Percentiles rank a stretch among this genome's conserved stretches.
Conservation (phyloP, 441 rosid species). For the Lagerstroemia fauriei region DNA sequence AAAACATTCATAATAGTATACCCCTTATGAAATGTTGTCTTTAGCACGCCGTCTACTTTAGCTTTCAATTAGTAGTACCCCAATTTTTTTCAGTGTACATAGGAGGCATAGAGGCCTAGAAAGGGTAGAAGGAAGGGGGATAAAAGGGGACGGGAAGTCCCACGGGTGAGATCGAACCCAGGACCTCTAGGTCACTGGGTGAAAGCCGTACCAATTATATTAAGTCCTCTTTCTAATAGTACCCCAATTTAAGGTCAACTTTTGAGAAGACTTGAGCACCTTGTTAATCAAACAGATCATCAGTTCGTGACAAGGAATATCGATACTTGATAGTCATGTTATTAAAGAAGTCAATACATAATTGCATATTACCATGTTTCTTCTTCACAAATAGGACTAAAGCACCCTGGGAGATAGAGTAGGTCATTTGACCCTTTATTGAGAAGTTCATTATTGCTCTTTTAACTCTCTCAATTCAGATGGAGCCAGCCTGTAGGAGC, state of each 20-base stretch:
- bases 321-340: neutral
- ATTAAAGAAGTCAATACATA: neutral
- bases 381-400: neutral
- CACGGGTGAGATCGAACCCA: too few species aligned
- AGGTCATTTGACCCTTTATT: neutral
- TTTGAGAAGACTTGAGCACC: neutral
- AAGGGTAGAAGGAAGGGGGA: too few species aligned
- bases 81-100: too few species aligned
- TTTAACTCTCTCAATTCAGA: neutral
- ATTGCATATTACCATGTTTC: neutral
- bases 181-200: too few species aligned
- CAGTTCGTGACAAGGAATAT: neutral
- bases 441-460: neutral
- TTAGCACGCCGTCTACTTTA: neutral
- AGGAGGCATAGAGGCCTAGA: too few species aligned
- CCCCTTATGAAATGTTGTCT: neutral
- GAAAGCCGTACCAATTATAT: too few species aligned
- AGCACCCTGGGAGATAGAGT: neutral
- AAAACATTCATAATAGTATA: neutral
- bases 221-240: too few species aligned
- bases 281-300: neutral
- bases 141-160: too few species aligned
- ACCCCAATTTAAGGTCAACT: neutral
- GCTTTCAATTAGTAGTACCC: neutral
- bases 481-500: constrained; percentile 12